Conservation (phyloP, 768 basidiomycete genomes). For the Sporobolomyces pararoseus region DNA sequence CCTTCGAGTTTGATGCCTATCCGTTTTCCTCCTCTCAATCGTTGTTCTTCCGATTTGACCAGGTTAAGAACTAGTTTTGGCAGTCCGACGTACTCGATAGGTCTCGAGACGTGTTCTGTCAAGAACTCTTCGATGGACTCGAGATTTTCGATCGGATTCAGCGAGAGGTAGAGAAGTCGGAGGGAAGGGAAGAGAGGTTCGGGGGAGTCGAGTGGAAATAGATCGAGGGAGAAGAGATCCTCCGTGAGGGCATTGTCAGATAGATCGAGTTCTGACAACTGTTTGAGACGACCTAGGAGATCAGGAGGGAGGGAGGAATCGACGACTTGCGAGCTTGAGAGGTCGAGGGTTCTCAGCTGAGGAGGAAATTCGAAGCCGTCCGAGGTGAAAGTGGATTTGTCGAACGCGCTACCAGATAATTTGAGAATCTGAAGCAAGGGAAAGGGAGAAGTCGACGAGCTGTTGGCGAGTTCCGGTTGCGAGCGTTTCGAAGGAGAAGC, state of each 20-base stretch:
- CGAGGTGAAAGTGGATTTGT: neutral
- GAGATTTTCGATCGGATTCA: slow-evolving; percentile 27
- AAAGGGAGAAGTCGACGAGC: neutral
- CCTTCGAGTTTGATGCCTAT: slow-evolving; percentile 13
- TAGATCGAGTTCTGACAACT: too few species aligned
- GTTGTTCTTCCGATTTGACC: slow-evolving; percentile 13
- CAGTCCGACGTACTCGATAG: slow-evolving; percentile 22
- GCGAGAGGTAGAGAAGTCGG: slow-evolving; percentile 7
- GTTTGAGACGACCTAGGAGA: neutral
- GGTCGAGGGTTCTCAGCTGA: slow-evolving; percentile 12
- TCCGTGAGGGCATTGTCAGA: slow-evolving; percentile 22
- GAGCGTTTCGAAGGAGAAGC: neutral
- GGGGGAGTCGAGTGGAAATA: neutral
- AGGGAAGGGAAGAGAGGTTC: slow-evolving; percentile 17
- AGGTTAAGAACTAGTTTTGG: slow-evolving; percentile 16
- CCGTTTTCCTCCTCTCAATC: neutral
- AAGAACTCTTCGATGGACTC: slow-evolving; percentile 20
- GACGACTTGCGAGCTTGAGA: slow-evolving; percentile 6
- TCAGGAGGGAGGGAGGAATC: slow-evolving; percentile 1
- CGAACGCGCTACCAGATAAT: slow-evolving; percentile 12
- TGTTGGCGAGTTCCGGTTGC: neutral
- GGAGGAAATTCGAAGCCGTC: slow-evolving; percentile 22
- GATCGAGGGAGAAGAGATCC: neutral
- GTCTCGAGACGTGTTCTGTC: neutral
- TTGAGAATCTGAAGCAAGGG: slow-evolving; percentile 12